Conservation (phyloP, 208 protist species). For the Trypanosoma conorhini region DNA sequence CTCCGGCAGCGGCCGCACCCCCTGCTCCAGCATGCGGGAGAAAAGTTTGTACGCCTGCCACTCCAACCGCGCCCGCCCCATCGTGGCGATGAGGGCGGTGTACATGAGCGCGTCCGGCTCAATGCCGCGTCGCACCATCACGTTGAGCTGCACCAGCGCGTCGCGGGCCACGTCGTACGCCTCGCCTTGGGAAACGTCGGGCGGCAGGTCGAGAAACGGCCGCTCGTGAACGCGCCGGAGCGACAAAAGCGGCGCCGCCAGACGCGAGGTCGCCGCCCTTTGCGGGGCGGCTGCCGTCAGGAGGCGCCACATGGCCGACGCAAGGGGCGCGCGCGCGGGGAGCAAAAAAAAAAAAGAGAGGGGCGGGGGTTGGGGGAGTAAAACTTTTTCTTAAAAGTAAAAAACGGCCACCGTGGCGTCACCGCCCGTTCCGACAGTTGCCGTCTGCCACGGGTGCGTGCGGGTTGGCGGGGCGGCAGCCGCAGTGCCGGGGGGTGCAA, state of each 20-base stretch:
- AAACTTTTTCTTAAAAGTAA: background rate
- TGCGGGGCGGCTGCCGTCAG: constrained; percentile 19
- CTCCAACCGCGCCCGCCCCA: constrained; percentile 85
- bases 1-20: constrained; percentile 84
- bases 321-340: background rate
- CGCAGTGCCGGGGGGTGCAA: constrained; percentile 27
- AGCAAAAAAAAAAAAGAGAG: background rate
- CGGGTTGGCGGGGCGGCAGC: constrained; percentile 47
- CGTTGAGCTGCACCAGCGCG: constrained; percentile 90
- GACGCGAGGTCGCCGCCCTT: constrained; percentile 40
- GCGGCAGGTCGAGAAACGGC: constrained; percentile 58
- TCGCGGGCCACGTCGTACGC: constrained; percentile 74
- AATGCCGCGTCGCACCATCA: constrained; percentile 92
- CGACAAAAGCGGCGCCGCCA: background rate
- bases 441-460: constrained; percentile 5
- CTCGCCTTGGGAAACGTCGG: constrained; percentile 51
- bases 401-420: background rate
- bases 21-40: constrained; percentile 89
- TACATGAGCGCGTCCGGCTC: constrained; percentile 92
- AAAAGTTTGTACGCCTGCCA: constrained; percentile 95
- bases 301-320: constrained; percentile 17
- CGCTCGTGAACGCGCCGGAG: constrained; percentile 53
- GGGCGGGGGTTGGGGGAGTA: background rate
- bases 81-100: constrained; percentile 89
- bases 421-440: background rate